These are phyloP conservation scores for Lasiodiplodia hormozganensis DNA, from an alignment of 2,329 filamentous ascomycete species.

Conservation along the genomic window DNA sequence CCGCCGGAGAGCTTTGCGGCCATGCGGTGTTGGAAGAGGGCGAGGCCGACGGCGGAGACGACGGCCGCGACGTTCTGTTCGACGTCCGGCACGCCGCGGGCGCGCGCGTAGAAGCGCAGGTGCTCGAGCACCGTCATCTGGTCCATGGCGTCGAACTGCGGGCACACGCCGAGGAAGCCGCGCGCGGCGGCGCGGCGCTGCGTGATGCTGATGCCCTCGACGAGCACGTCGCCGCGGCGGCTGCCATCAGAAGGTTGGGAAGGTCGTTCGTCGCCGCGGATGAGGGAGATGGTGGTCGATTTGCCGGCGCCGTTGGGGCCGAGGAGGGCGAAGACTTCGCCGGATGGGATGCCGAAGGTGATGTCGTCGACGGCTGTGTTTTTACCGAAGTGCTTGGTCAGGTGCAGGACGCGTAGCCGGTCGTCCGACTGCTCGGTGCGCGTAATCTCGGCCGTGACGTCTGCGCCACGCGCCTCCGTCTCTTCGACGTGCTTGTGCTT, in stretches of 20 bases:
- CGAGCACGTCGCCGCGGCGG: slow-evolving; percentile 78
- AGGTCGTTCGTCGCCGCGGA: slow-evolving; percentile 86
- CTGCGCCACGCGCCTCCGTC: slow-evolving; percentile 55
- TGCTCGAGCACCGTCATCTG: slow-evolving; percentile 90
- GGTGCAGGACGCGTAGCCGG: slow-evolving; percentile 78
- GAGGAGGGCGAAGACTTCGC: slow-evolving; percentile 86
- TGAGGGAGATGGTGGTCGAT: slow-evolving; percentile 85
- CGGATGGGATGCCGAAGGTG: slow-evolving; percentile 78
- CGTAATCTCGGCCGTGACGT: slow-evolving; percentile 69
- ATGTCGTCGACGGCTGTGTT: slow-evolving; percentile 84
- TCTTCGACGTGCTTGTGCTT: slow-evolving; percentile 53
- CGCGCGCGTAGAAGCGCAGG: slow-evolving; percentile 83
- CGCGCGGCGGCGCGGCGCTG: slow-evolving; percentile 74
- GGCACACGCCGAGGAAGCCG: slow-evolving; percentile 85
- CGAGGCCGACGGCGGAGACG: slow-evolving; percentile 79
- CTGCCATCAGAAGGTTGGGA: slow-evolving; percentile 46
- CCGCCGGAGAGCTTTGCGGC: slow-evolving; percentile 83
- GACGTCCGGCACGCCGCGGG: slow-evolving; percentile 78
- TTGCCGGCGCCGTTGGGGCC: slow-evolving; percentile 94
- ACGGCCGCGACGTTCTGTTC: slow-evolving; percentile 80
- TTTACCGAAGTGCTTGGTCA: slow-evolving; percentile 79
- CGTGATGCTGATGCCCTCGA: slow-evolving; percentile 80
- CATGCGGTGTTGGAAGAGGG: slow-evolving; percentile 74
- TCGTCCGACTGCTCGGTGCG: slow-evolving; percentile 68
- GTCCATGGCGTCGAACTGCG: slow-evolving; percentile 79